phyloP scores from a whole-genome alignment of 768 basidiomycete species.

The Tricholoma matsutake region DNA sequence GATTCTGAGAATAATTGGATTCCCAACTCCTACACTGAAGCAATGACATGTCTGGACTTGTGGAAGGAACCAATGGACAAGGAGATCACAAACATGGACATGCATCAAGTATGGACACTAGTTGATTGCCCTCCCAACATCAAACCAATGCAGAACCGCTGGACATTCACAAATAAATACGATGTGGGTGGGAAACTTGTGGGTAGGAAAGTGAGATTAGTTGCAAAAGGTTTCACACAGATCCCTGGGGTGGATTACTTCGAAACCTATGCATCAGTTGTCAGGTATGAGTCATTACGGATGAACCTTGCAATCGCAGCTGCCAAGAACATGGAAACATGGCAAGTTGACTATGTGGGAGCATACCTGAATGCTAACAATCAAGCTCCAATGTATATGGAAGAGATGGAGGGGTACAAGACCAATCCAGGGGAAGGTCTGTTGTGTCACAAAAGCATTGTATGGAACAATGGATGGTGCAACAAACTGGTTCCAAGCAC shows the following conservation, averaged over 20 bases:
- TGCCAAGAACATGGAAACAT: too few relatives aligned
- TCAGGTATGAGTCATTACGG: too few relatives aligned
- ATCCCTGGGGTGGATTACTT: constrained; percentile 31
- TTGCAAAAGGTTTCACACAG: constrained; percentile 22
- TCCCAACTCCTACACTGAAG: too few relatives aligned
- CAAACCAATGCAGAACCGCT: background rate
- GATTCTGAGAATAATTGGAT: background rate
- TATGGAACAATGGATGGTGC: background rate
- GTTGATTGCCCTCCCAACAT: constrained; percentile 5
- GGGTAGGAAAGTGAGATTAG: constrained; percentile 23
- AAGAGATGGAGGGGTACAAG: background rate
- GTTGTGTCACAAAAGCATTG: background rate
- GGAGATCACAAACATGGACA: too few relatives aligned
- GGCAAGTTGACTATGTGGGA: too few relatives aligned
- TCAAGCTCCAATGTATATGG: background rate
- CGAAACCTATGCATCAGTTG: background rate
- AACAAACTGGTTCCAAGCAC: too few relatives aligned
- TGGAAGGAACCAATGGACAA: background rate
- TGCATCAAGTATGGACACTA: constrained; percentile 6
- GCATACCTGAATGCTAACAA: background rate
- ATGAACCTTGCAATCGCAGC: too few relatives aligned
- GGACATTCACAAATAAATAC: constrained; percentile 28
- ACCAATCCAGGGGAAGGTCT: background rate
- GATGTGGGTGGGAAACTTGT: constrained; percentile 24
- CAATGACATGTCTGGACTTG: too few relatives aligned